phyloP scores from a whole-genome alignment of 371 early-diverging fungal species.

The Mortierella sp. region DNA sequence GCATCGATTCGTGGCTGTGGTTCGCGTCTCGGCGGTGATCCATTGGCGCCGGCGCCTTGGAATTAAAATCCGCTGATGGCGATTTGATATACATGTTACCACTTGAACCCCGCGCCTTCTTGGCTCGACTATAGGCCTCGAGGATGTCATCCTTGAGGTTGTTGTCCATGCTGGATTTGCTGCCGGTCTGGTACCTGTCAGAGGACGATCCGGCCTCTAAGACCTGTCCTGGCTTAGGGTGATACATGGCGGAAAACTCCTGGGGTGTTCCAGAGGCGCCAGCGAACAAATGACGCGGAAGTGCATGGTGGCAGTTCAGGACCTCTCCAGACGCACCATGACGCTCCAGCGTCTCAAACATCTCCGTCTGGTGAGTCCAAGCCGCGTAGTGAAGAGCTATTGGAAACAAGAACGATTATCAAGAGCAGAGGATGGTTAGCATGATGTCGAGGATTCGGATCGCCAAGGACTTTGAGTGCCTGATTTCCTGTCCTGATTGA shows the following conservation, averaged over 20 bases:
- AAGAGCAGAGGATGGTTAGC: neutral
- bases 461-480: too few species aligned
- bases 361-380: constrained; percentile 34
- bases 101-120: constrained; percentile 32
- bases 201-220: constrained; percentile 4
- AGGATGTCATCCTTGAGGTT: constrained; percentile 50
- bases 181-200: constrained; percentile 9
- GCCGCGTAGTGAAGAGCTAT: constrained; percentile 53
- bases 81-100: constrained; percentile 44
- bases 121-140: constrained; percentile 43
- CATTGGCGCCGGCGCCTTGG: constrained; percentile 13
- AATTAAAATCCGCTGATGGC: constrained; percentile 20
- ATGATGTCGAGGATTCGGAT: too few species aligned
- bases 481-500: neutral
- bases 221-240: constrained; percentile 14
- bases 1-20: constrained; percentile 16
- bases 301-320: constrained; percentile 36
- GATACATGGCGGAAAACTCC: constrained; percentile 41
- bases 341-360: constrained; percentile 29
- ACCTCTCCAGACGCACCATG: constrained; percentile 36
- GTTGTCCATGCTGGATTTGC: constrained; percentile 11
- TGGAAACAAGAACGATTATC: neutral
- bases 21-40: constrained; percentile 24
- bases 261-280: constrained; percentile 18
- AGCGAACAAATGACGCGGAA: constrained; percentile 32